Base-by-base conservation (phyloP, 768 basidiomycete species). In the Tylopilus subfusipes region DNA sequence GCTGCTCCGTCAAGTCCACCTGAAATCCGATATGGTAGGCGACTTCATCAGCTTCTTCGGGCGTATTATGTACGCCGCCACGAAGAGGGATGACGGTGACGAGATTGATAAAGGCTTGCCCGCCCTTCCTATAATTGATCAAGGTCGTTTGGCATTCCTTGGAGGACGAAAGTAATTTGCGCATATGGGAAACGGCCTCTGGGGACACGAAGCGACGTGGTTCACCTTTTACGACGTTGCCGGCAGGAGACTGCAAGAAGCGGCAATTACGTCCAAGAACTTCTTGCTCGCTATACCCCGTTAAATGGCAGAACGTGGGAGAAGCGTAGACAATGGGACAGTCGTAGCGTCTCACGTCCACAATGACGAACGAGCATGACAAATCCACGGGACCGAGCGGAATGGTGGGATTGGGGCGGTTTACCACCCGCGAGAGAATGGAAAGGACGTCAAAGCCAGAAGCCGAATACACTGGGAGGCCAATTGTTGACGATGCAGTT, bases 21-120 rank as follows among this genome's bases (percentile, higher is more conserved):
- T 99, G 94, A 77, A 99, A 98, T 1, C 97, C 97, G 48, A 99
- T 86, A 63, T 91, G 88, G 67, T 88, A 96, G 10, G 83, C 84
- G 38, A 90, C 78, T 42, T 95, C 87, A 50, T 84, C 82, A 34
- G 78, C 78, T 59, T 84, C 86, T 40, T 82, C 78, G 58, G 58
- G 72, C 39, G 29, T 60, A 64, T 67, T 78, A 71, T 53, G 59
- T 54, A 62, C 75, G 53, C 82, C 90, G 9, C 87, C 91, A 0
- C 77, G 68, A 54, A 98, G 80, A 18, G 97, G 96, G 34, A 98
- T 89, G 63, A 98, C 81, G 22, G 90, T 90, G 58, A 98, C 85
- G 53, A 96, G 83, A 67, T 98, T 99, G 72, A 90, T 83, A 71
- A 98, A 98, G 2, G 93, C 82, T 21, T 78, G 73, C 10, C 93